Percentiles rank a stretch among this genome's conserved stretches.
phyloP scores from a whole-genome alignment of 371 early-diverging fungal species.

The Rhizomucor pusillus region DNA sequence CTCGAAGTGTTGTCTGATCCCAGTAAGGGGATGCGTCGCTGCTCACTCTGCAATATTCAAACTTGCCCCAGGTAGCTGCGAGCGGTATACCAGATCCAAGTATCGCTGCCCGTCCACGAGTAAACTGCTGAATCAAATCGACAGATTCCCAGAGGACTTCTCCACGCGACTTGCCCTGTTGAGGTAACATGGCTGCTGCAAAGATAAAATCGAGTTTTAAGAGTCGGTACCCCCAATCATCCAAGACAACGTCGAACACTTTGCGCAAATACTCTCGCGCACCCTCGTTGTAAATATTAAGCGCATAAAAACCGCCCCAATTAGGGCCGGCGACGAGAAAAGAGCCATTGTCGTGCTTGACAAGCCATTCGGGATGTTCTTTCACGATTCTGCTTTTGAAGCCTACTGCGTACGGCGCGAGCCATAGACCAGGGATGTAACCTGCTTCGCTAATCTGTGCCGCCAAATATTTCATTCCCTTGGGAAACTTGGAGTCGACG shows the following conservation, averaged over 20 bases:
- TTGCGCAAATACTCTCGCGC: conserved; percentile 35
- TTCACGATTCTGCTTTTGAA: conserved; percentile 34
- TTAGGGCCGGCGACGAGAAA: conserved; percentile 22
- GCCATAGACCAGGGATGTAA: conserved; percentile 41
- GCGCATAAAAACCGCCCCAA: conserved; percentile 30
- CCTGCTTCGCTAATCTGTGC: conserved; percentile 27
- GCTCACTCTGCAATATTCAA: conserved; percentile 46
- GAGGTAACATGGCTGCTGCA: conserved; percentile 41
- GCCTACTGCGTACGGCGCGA: conserved; percentile 45
- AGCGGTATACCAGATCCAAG: conserved; percentile 47
- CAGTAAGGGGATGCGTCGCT: conserved; percentile 45
- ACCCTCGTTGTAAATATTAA: conserved; percentile 42
- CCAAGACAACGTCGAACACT: conserved; percentile 33
- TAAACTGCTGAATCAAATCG: conserved; percentile 33
- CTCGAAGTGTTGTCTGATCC: conserved; percentile 29
- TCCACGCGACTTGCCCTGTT: conserved; percentile 42
- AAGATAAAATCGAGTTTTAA: conserved; percentile 52
- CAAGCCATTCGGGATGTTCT: conserved; percentile 44
- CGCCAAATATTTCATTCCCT: conserved; percentile 39
- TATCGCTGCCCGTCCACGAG: conserved; percentile 29
- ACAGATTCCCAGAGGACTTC: conserved; percentile 50
- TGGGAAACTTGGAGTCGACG: conserved; percentile 34
- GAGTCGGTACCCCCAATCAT: conserved; percentile 42
- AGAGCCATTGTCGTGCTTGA: conserved; percentile 16
- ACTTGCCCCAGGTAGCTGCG: conserved; percentile 33